These are phyloP conservation scores for Rhododendron molle DNA, from an alignment of 148 eudicot genomes.

Conservation along the genomic window DNA sequence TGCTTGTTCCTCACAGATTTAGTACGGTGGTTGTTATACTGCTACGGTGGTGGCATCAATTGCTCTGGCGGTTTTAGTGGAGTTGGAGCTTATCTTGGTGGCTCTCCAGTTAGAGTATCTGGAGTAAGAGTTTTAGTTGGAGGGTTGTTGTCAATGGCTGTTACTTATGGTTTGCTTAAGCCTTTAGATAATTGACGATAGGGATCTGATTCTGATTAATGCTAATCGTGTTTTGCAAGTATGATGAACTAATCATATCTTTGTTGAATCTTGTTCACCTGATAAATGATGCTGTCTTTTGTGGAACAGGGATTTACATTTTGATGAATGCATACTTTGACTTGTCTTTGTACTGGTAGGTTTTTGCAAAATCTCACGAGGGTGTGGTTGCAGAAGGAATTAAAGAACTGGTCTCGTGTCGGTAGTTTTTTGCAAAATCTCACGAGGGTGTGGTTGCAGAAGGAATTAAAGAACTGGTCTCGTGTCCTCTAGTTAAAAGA, in stretches of 20 bases:
- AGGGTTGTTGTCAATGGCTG: neutral
- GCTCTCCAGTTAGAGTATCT: constrained; percentile 20
- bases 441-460: neutral
- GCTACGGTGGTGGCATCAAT: constrained; percentile 21
- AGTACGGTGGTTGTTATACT: constrained; percentile 12
- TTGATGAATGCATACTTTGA: neutral
- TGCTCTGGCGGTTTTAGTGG: constrained; percentile 33
- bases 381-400: neutral
- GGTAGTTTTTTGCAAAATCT: too few relatives aligned
- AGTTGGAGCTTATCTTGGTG: constrained; percentile 31
- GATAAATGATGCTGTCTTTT: neutral
- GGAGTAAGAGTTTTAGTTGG: neutral
- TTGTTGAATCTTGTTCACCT: neutral
- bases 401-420: too few relatives aligned
- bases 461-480: neutral
- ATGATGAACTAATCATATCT: neutral
- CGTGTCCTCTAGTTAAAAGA: neutral
- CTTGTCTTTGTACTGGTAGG: neutral
- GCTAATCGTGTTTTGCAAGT: neutral
- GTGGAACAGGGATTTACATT: neutral
- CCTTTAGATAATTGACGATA: constrained; percentile 22
- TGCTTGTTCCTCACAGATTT: constrained; percentile 3
- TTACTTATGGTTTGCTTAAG: constrained; percentile 31
- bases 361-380: neutral
- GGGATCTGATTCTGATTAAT: neutral